Percentiles rank a stretch among this genome's conserved stretches.
phyloP scores from a whole-genome alignment of 176 grass and related monocot species.

The Musa troglodytarum region DNA sequence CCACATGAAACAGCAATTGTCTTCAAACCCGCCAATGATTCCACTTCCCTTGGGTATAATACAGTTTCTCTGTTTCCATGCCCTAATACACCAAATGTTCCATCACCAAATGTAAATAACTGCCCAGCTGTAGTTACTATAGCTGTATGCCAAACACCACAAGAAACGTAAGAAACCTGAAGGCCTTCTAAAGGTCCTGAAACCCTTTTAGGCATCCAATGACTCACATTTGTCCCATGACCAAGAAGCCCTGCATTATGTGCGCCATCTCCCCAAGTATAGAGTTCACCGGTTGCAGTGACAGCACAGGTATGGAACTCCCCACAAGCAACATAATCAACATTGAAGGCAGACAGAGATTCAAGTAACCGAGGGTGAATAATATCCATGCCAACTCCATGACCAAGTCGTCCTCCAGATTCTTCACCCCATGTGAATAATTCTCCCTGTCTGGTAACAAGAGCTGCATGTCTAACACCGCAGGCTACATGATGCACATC shows the following conservation, averaged over 20 bases:
- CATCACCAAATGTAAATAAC: constrained; percentile 91
- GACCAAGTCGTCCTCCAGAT: constrained; percentile 71
- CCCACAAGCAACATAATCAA: constrained; percentile 76
- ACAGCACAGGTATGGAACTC: constrained; percentile 96
- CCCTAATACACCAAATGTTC: constrained; percentile 86
- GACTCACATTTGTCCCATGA: constrained; percentile 81
- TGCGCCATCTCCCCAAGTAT: constrained; percentile 95
- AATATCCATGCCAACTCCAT: constrained; percentile 59
- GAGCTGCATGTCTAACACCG: constrained; percentile 75
- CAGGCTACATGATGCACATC: constrained; percentile 81
- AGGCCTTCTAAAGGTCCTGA: constrained; percentile 75
- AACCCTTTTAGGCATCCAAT: constrained; percentile 97
- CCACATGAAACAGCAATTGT: constrained; percentile 95
- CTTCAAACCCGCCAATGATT: constrained; percentile 69
- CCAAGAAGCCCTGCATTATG: constrained; percentile 91
- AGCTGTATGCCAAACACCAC: constrained; percentile 92
- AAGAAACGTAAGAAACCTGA: constrained; percentile 76
- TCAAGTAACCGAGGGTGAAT: constrained; percentile 66
- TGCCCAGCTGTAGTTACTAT: constrained; percentile 66
- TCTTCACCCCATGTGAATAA: constrained; percentile 97
- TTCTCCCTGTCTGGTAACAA: constrained; percentile 80
- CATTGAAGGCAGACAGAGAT: constrained; percentile 53
- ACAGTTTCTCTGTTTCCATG: constrained; percentile 72
- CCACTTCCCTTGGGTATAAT: constrained; percentile 76
- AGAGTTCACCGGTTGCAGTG: constrained; percentile 65